Evolutionary conservation across 345 rosid genomes (phyloP).

Genomic region (Bruguiera sexangula): DNA sequence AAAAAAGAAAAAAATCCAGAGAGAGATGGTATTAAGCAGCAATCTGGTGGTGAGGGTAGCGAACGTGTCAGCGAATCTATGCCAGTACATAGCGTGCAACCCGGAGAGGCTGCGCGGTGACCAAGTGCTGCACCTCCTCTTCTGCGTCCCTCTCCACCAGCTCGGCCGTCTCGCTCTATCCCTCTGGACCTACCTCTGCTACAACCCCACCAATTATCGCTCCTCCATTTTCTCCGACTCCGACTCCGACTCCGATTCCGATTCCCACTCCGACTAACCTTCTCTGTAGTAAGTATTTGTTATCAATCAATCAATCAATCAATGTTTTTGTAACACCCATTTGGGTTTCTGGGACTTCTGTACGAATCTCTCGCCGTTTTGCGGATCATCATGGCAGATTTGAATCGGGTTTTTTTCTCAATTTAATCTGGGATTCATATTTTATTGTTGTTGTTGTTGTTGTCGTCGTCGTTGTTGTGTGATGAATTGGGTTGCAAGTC

Average conservation of each 20-base stretch:
- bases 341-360: too few species aligned
- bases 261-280: conserved; percentile 23
- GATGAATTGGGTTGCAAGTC: too few species aligned
- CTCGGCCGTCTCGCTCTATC: conserved; percentile 59
- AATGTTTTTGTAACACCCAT: too few species aligned
- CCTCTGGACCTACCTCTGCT: conserved; percentile 60
- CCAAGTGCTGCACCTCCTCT: conserved; percentile 59
- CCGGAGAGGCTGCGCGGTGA: conserved; percentile 68
- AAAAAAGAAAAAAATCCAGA: too few species aligned
- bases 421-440: too few species aligned
- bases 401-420: too few species aligned
- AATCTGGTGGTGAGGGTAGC: conserved; percentile 55
- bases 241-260: conserved; percentile 11
- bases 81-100: conserved; percentile 88
- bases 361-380: too few species aligned
- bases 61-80: conserved; percentile 56
- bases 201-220: conserved; percentile 27
- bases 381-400: too few species aligned
- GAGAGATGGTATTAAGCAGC: conserved; percentile 71
- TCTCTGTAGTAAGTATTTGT: background rate
- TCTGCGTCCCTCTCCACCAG: conserved; percentile 57
- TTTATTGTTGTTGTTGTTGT: too few species aligned
- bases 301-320: too few species aligned
- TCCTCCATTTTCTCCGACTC: conserved; percentile 6
- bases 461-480: too few species aligned